Evolutionary conservation across 495 filamentous ascomycete genomes (phyloP), one percentile per base, ranked within the genome.

Genomic region (Glutinoglossum americanum): DNA sequence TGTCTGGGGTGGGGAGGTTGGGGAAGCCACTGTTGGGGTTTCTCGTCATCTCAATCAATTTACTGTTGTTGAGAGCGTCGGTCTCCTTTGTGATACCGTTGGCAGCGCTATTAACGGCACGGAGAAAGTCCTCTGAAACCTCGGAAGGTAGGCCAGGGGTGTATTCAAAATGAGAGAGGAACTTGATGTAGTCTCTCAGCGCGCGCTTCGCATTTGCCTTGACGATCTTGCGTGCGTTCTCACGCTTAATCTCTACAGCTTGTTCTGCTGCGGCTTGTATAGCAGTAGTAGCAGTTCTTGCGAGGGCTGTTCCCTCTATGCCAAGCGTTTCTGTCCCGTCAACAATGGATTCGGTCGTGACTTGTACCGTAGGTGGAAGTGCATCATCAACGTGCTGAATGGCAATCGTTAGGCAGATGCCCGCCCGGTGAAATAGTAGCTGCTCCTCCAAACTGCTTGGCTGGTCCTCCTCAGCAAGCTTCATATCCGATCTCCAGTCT

Each of bases 361-460:
- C 66, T 57, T 72, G 67, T 0, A 47, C 30, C 49, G 57, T 53
- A 49, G 57, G 59, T 13, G 17, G 7, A 25, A 84, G 67, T 10
- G 78, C 74, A 33, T 66, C 66, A 62, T 80, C 70, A 51, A 87
- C 75, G 60, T 79, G 70, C 51, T 79, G 74, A 61, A 76, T 81
- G 21, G 85, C 85, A 62, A 87, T 73, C 1, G 76, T 79, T 26
- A 89, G 71, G 62, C 86, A 84, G 21, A 81, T 79, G n/a, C 80
- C 78, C 0, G 81, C 85, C 10, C 85, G 76, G 57, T 89, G 85
- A 63, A 89, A 89, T 3, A 85, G 70, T 7, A 89, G 66, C 62
- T 89, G 84, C 35, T 74, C 74, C 62, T 88, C 84, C 32, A 85
- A 66, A 64, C 83, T 84, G 58, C 72, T 80, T 27, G 85, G 85